Evolutionary conservation across 495 filamentous ascomycete species (phyloP).

Genomic region (Trichoderma virens): DNA sequence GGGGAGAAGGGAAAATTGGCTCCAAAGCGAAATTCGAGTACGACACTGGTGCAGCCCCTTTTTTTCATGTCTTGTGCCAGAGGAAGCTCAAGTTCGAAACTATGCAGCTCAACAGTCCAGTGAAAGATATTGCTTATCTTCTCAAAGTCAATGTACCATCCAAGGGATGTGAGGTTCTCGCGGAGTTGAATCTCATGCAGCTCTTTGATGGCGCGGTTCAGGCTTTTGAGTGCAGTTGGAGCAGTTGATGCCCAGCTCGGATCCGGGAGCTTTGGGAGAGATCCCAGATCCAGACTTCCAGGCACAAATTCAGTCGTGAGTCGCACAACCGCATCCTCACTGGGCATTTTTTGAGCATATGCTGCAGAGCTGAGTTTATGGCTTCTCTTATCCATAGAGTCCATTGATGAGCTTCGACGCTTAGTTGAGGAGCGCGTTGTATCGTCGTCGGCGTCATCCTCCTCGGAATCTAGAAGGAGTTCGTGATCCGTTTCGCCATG

Average conservation of each 20-base stretch:
- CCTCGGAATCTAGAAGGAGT: background rate
- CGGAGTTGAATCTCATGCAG: constrained; percentile 55
- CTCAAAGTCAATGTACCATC: constrained; percentile 71
- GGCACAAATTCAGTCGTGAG: constrained; percentile 57
- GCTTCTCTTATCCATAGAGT: background rate
- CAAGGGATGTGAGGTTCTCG: constrained; percentile 30
- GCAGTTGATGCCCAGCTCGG: constrained; percentile 61
- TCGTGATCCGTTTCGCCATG: background rate
- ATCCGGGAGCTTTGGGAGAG: constrained; percentile 48
- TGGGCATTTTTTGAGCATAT: background rate
- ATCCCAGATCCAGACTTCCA: constrained; percentile 47
- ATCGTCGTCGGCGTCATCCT: constrained; percentile 17
- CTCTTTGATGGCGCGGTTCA: constrained; percentile 54
- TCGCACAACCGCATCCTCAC: background rate
- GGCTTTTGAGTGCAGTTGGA: constrained; percentile 30
- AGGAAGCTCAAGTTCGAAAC: constrained; percentile 61
- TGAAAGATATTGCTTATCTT: constrained; percentile 65
- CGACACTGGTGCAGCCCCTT: constrained; percentile 52
- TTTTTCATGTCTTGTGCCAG: constrained; percentile 69
- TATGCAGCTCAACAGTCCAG: constrained; percentile 89
- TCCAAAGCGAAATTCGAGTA: constrained; percentile 76
- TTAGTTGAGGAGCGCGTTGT: no score
- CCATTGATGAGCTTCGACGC: background rate
- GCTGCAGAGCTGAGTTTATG: background rate
- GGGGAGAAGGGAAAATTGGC: constrained; percentile 67